Evolutionary conservation across 2,329 filamentous ascomycete genomes (phyloP), one percentile per base, ranked within the genome.

Genomic region (Periglandula ipomoeae): DNA sequence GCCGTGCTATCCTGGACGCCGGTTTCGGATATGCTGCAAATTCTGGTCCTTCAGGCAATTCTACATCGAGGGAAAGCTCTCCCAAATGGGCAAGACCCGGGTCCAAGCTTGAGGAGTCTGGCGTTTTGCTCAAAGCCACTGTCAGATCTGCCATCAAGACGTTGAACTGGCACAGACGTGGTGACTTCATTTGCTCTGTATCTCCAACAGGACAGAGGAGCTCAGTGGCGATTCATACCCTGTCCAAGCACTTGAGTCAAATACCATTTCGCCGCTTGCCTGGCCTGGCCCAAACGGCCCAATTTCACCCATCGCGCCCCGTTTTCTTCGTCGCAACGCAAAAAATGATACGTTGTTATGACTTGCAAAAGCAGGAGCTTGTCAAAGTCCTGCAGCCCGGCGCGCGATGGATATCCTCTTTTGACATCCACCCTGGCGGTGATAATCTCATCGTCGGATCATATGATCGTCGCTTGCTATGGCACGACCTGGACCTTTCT

Each of bases 271-370:
- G 88, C 52, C 76, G 75, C 48, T 67, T 80, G 26, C 82, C 89
- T 43, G 88, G 85, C 43, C 75, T 87, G 49, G 78, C 90, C 1
- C 91, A 97, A 68, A 85, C 86, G 1, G 90, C 89, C 4, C 88
- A 90, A 57, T 98, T 98, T 77, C 94, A 98, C 66, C 93, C 93
- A 2, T 87, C 84, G 37, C 85, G 89, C 56, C 90, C 93, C 0
- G 81, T 95, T 44, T 90, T 98, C 71, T 97, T 97, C 63, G 88
- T 98, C 48, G 93, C 93, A 3, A 97, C 94, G 10, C 89, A 95
- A 67, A 87, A 91, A 58, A 85, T 86, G 50, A 90, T 98, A 61
- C 86, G 93, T 49, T 87, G 87, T 61, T 98, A 98, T 70, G 93
- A 98, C 65, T 78, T 98, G 41, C 86, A 91, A 55, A 84, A 84